Conservation (phyloP, 2,329 filamentous ascomycete genomes). For the Myotisia sp. region DNA sequence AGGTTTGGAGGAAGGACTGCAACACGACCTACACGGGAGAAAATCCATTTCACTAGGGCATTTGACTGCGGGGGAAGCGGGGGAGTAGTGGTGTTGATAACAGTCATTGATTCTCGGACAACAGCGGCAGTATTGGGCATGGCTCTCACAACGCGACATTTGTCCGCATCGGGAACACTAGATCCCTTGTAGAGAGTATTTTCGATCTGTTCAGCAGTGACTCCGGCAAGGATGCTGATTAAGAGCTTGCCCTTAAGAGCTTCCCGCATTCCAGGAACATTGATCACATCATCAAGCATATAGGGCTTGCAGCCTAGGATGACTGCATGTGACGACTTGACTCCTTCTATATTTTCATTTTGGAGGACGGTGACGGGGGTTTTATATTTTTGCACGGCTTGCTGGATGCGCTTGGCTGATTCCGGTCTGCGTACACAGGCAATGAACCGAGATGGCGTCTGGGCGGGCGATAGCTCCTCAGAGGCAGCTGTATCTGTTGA, state of each 20-base stretch:
- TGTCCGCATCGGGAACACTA: slow-evolving; percentile 23
- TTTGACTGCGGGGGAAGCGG: slow-evolving; percentile 32
- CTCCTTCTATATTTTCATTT: slow-evolving; percentile 56
- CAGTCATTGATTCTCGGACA: slow-evolving; percentile 68
- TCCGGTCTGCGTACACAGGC: slow-evolving; percentile 62
- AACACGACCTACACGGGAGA: slow-evolving; percentile 36
- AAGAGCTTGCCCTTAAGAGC: slow-evolving; percentile 67
- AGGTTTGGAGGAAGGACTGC: slow-evolving; percentile 37
- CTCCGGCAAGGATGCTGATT: slow-evolving; percentile 67
- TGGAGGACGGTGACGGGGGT: slow-evolving; percentile 51
- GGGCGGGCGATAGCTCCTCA: slow-evolving; percentile 33
- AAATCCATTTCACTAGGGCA: slow-evolving; percentile 42
- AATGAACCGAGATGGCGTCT: slow-evolving; percentile 61
- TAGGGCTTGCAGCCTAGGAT: slow-evolving; percentile 71
- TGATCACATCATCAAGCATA: slow-evolving; percentile 54
- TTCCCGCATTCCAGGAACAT: slow-evolving; percentile 51
- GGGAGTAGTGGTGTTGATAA: slow-evolving; percentile 48
- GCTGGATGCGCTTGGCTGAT: slow-evolving; percentile 53
- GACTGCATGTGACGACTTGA: slow-evolving; percentile 55
- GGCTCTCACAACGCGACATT: slow-evolving; percentile 51
- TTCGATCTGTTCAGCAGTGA: slow-evolving; percentile 56
- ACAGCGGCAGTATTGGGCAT: slow-evolving; percentile 76
- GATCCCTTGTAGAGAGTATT: slow-evolving; percentile 45
- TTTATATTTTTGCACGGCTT: slow-evolving; percentile 50
- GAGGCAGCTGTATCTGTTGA: slow-evolving; percentile 22